Conservation (phyloP, 2,329 filamentous ascomycete species). For the Xylariaceae sp. region DNA sequence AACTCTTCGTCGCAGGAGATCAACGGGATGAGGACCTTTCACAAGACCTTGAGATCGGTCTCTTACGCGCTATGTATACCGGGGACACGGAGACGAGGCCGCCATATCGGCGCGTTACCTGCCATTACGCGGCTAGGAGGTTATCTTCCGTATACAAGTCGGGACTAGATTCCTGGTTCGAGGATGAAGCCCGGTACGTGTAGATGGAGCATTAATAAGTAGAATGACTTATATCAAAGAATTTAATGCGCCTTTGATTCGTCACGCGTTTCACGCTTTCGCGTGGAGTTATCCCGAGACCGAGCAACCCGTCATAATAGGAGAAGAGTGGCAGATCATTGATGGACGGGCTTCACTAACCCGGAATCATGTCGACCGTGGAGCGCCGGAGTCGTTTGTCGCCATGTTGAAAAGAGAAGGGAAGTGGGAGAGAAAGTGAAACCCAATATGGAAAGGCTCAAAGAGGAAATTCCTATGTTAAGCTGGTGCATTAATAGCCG, state of each 20-base stretch:
- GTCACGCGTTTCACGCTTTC: constrained; percentile 3
- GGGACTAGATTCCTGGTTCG: constrained; percentile 17
- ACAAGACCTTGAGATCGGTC: background rate
- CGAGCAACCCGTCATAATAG: constrained; percentile 9
- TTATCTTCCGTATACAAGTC: constrained; percentile 23
- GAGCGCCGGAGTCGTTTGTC: background rate
- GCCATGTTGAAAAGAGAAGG: background rate
- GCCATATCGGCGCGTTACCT: constrained; percentile 2
- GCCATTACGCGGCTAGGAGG: constrained; percentile 5
- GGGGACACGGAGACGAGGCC: background rate
- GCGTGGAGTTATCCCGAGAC: constrained; percentile 22
- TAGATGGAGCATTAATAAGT: constrained; percentile 2
- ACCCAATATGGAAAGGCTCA: background rate
- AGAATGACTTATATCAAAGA: constrained; percentile 4
- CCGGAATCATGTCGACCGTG: constrained; percentile 3
- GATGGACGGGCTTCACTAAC: constrained; percentile 4
- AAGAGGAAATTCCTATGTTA: constrained; percentile 12
- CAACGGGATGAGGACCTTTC: constrained; percentile 15
- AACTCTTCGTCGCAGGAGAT: too few species aligned
- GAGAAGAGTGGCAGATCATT: constrained; percentile 1
- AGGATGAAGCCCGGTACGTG: background rate
- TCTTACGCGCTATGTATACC: constrained; percentile 21
- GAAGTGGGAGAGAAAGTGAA: background rate
- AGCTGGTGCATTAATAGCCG: background rate
- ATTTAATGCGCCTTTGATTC: constrained; percentile 11